These are phyloP conservation scores for Erythrophleum ivorense DNA, from an alignment of 331 rosid species.

Conservation along the genomic window DNA sequence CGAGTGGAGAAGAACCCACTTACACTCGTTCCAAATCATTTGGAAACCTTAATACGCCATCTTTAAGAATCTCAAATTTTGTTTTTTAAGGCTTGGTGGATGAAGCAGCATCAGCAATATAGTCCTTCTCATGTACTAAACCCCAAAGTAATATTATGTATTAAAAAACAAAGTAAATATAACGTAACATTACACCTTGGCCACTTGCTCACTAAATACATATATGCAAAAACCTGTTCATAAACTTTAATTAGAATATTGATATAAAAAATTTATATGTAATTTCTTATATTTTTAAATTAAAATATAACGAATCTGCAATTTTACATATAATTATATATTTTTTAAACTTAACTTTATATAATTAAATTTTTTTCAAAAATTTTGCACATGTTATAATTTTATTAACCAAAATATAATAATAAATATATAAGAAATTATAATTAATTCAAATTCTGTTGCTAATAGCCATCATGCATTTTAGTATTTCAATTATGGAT, in stretches of 20 bases:
- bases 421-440: no score
- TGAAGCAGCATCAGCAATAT: not conserved
- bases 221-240: not conserved
- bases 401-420: no score
- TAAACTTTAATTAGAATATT: not conserved
- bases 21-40: not conserved
- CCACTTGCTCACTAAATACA: not conserved
- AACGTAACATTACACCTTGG: not conserved
- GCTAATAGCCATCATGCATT: no score
- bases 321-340: no score
- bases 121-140: not conserved
- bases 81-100: not conserved
- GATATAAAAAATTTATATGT: no score
- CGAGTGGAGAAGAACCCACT: not conserved
- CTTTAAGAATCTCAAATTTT: not conserved
- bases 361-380: no score
- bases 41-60: not conserved
- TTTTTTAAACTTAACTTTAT: no score
- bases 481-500: no score
- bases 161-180: not conserved
- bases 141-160: not conserved
- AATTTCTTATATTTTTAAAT: no score
- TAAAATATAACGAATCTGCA: no score
- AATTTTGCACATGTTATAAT: no score
- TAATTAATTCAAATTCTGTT: no score